Percentiles rank a stretch among this genome's conserved stretches.
Conservation (phyloP, 2,329 filamentous ascomycete genomes). For the Tolypocladium cylindrosporum region DNA sequence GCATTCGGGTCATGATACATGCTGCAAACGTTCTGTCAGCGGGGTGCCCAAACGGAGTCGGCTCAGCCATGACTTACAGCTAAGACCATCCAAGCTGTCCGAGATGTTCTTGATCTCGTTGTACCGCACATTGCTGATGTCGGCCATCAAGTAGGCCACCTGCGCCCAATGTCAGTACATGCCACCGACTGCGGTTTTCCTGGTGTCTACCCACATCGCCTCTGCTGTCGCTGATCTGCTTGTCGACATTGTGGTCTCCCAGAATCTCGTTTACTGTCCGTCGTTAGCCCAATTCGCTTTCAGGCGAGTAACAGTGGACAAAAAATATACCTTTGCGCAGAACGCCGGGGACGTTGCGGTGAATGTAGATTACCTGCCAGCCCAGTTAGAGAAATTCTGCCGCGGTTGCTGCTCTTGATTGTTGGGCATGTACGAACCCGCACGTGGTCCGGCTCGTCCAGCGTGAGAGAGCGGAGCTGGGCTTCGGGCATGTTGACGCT, state of each 20-base stretch:
- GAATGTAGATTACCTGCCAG: constrained; percentile 75
- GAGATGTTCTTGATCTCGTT: constrained; percentile 79
- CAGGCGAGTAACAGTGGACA: neutral
- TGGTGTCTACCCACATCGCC: constrained; percentile 55
- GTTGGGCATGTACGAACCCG: constrained; percentile 41
- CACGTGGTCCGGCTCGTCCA: constrained; percentile 81
- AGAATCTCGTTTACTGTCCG: constrained; percentile 79
- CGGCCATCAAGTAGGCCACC: constrained; percentile 94
- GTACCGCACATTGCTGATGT: constrained; percentile 78
- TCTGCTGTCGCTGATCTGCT: constrained; percentile 94
- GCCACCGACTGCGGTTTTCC: too few relatives aligned
- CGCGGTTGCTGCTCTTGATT: neutral
- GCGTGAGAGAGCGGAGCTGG: constrained; percentile 75
- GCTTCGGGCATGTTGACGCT: constrained; percentile 98
- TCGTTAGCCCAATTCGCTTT: neutral
- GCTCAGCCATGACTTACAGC: constrained; percentile 45
- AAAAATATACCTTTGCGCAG: constrained; percentile 57
- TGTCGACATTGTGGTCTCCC: constrained; percentile 93
- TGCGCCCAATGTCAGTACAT: constrained; percentile 16
- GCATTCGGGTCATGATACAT: constrained; percentile 35
- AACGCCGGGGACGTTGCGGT: constrained; percentile 93
- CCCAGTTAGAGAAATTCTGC: neutral
- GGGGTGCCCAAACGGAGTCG: neutral
- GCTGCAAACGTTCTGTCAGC: constrained; percentile 16
- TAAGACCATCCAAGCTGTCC: constrained; percentile 69